These are phyloP conservation scores for Colletotrichum kahawae DNA, from an alignment of 2,329 filamentous ascomycete genomes.

Conservation along the genomic window DNA sequence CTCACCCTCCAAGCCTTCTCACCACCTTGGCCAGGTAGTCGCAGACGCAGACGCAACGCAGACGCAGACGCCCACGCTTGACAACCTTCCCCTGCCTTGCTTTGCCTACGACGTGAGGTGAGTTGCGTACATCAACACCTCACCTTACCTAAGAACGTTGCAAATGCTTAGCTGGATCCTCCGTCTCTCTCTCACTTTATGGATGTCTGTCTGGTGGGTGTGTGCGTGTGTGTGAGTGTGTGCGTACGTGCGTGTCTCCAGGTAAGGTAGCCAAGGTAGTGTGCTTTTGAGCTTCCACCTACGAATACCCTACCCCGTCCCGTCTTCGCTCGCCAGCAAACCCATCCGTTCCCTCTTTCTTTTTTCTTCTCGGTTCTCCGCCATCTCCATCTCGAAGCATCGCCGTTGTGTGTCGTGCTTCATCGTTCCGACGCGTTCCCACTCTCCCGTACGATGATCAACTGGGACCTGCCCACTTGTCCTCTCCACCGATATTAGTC, in stretches of 20 bases:
- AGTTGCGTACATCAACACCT: background rate
- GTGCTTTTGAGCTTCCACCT: background rate
- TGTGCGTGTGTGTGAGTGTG: background rate
- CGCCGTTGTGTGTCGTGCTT: conserved; percentile 3
- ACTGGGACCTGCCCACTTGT: conserved; percentile 14
- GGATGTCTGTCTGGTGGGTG: background rate
- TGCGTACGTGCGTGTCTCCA: background rate
- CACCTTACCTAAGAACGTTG: background rate
- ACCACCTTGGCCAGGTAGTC: background rate
- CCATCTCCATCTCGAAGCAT: background rate
- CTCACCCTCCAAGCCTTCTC: background rate
- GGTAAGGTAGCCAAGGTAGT: background rate
- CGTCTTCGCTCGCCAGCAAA: background rate
- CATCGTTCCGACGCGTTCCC: conserved; percentile 1
- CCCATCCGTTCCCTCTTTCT: background rate
- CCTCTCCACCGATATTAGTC: conserved; percentile 3
- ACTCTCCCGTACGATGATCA: conserved; percentile 6
- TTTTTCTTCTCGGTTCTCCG: background rate
- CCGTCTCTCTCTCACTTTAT: background rate
- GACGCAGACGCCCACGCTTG: background rate
- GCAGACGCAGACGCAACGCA: background rate
- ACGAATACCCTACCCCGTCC: background rate
- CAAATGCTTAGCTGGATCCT: background rate
- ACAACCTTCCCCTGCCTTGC: background rate
- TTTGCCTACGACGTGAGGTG: background rate